These are phyloP conservation scores for Penicillium fuscoglaucum DNA, from an alignment of 2,329 filamentous ascomycete genomes.

Conservation along the genomic window DNA sequence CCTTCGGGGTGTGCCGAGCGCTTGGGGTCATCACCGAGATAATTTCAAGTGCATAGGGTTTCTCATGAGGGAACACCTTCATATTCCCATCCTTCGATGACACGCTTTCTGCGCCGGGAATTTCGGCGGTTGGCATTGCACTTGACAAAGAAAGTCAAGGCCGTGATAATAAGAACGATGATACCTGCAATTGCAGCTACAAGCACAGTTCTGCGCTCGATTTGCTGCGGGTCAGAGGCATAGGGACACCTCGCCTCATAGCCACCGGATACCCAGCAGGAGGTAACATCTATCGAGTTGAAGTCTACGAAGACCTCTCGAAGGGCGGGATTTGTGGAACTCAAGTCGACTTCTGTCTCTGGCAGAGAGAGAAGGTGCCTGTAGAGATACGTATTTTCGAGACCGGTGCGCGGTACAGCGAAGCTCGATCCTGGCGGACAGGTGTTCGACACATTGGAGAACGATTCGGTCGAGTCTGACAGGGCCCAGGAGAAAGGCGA, in stretches of 20 bases:
- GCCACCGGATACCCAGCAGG: slow-evolving; percentile 63
- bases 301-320: slow-evolving; percentile 59
- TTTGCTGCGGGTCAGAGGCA: slow-evolving; percentile 42
- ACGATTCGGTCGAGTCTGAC: slow-evolving; percentile 45
- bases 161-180: slow-evolving; percentile 62
- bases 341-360: slow-evolving; percentile 26
- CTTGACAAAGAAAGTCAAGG: slow-evolving; percentile 63
- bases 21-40: neutral
- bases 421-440: slow-evolving; percentile 57
- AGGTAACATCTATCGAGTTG: slow-evolving; percentile 57
- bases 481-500: slow-evolving; percentile 62
- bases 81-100: slow-evolving; percentile 62
- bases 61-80: slow-evolving; percentile 61
- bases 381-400: slow-evolving; percentile 63
- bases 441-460: slow-evolving; percentile 44
- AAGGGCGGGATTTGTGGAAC: slow-evolving; percentile 28
- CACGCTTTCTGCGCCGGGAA: slow-evolving; percentile 52
- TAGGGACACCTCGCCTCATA: slow-evolving; percentile 62
- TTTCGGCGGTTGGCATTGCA: slow-evolving; percentile 62
- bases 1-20: neutral
- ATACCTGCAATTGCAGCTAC: slow-evolving; percentile 64
- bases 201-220: slow-evolving; percentile 53
- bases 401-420: slow-evolving; percentile 58
- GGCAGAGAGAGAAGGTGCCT: slow-evolving; percentile 39
- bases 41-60: no score